Percentiles rank a stretch among this genome's conserved stretches.
Evolutionary conservation across 2,329 filamentous ascomycete genomes (phyloP).

Genomic region (Coccinonectria pachysandricola): DNA sequence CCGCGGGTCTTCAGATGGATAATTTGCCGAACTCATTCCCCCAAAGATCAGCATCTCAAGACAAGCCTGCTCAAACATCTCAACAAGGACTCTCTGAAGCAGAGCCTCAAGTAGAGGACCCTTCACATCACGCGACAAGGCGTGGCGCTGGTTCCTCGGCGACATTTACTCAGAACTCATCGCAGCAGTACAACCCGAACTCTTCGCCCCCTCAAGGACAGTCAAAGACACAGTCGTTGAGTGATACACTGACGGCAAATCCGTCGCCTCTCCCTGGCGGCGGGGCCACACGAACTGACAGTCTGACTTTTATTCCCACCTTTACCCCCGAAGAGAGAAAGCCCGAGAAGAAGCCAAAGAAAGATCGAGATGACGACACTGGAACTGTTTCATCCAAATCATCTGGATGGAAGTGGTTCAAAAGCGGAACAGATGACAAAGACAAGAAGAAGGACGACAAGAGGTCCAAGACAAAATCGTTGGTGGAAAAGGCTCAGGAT

Average conservation of each 20-base stretch:
- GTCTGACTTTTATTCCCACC: conserved; percentile 70
- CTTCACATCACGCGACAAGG: no score
- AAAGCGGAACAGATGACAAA: conserved; percentile 63
- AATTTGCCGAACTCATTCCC: conserved; percentile 30
- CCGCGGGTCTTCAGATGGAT: conserved; percentile 17
- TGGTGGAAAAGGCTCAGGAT: conserved; percentile 55
- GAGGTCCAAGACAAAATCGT: conserved; percentile 53
- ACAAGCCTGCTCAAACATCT: conserved; percentile 33
- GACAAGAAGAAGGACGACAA: conserved; percentile 54
- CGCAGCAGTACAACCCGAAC: conserved; percentile 19
- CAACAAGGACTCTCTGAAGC: conserved; percentile 18
- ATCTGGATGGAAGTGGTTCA: conserved; percentile 61
- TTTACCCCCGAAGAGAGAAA: conserved; percentile 60
- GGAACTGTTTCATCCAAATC: conserved; percentile 55
- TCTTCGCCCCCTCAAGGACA: conserved; percentile 17
- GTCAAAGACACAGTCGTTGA: conserved; percentile 13
- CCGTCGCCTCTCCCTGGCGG: conserved; percentile 62
- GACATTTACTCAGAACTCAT: conserved; percentile 11
- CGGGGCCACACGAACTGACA: conserved; percentile 59
- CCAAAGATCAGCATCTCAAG: conserved; percentile 46
- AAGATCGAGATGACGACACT: conserved; percentile 54
- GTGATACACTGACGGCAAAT: conserved; percentile 20
- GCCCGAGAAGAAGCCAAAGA: conserved; percentile 63
- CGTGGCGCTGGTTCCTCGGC: no score
- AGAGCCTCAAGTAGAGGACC: conserved; percentile 26